These are phyloP conservation scores for Aspergillus piperis DNA, from an alignment of 2,329 filamentous ascomycete species.

Conservation along the genomic window DNA sequence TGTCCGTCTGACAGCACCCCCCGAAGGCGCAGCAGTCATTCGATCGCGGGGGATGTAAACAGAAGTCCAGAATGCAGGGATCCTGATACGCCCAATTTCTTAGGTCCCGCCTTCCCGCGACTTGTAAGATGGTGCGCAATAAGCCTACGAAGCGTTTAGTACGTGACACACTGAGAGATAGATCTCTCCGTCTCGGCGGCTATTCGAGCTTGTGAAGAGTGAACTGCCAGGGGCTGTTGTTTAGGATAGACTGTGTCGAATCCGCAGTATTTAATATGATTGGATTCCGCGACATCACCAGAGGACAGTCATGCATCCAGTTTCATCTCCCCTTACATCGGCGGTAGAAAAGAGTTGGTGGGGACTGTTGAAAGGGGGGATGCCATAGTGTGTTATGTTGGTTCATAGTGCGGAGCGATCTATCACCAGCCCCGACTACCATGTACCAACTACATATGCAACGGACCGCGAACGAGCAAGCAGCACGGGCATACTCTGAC, in stretches of 20 bases:
- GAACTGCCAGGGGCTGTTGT: neutral
- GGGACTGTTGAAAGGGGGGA: neutral
- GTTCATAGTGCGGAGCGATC: neutral
- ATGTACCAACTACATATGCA: neutral
- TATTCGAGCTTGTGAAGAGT: neutral
- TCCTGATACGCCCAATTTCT: neutral
- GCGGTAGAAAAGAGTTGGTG: neutral
- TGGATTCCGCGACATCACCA: neutral
- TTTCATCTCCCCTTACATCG: neutral
- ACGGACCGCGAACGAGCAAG: neutral
- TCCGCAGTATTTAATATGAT: neutral
- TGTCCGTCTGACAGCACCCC: neutral
- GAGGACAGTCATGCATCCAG: neutral
- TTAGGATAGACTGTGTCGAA: neutral
- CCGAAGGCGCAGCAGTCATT: neutral
- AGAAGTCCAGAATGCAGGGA: neutral
- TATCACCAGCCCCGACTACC: neutral
- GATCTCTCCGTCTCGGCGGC: neutral
- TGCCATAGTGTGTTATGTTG: neutral
- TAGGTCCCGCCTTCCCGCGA: neutral
- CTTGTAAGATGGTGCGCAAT: neutral
- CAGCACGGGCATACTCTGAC: neutral
- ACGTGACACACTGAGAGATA: too few relatives aligned
- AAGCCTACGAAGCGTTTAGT: neutral
- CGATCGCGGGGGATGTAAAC: slow-evolving; percentile 1